Conservation (phyloP, 257 asterid species). For the Henckelia pumila region DNA sequence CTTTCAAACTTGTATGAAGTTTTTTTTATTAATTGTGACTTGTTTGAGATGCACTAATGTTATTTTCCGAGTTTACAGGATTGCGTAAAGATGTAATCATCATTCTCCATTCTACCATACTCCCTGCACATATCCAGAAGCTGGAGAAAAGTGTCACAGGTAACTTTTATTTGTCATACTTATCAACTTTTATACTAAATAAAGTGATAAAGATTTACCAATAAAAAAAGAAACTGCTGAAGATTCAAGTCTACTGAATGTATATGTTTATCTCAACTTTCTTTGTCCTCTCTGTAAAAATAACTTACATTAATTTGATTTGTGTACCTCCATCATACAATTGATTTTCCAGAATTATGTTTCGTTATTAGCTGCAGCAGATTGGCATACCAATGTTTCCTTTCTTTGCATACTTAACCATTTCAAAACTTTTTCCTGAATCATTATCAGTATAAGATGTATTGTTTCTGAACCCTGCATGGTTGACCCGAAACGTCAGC, state of each 20-base stretch:
- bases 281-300: slow-evolving; percentile 8
- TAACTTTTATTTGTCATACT: slow-evolving; percentile 26
- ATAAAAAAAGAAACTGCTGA: background rate
- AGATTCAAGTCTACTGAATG: slow-evolving; percentile 2
- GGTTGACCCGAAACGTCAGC: slow-evolving; percentile 4
- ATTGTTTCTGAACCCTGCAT: background rate
- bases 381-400: background rate
- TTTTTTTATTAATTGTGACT: slow-evolving; percentile 23
- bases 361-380: background rate
- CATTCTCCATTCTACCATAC: slow-evolving; percentile 70
- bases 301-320: slow-evolving; percentile 12
- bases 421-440: slow-evolving; percentile 2
- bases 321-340: background rate
- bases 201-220: background rate
- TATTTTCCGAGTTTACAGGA: slow-evolving; percentile 43
- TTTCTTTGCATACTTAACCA: background rate
- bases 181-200: slow-evolving; percentile 11
- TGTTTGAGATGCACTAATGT: slow-evolving; percentile 25
- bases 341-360: background rate
- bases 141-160: slow-evolving; percentile 72
- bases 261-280: slow-evolving; percentile 9
- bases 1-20: slow-evolving; percentile 24
- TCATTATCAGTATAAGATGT: slow-evolving; percentile 5
- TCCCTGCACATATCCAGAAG: slow-evolving; percentile 55
- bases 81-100: slow-evolving; percentile 59